phyloP scores from a whole-genome alignment of 768 basidiomycete genomes.

The Pisolithus orientalis region DNA sequence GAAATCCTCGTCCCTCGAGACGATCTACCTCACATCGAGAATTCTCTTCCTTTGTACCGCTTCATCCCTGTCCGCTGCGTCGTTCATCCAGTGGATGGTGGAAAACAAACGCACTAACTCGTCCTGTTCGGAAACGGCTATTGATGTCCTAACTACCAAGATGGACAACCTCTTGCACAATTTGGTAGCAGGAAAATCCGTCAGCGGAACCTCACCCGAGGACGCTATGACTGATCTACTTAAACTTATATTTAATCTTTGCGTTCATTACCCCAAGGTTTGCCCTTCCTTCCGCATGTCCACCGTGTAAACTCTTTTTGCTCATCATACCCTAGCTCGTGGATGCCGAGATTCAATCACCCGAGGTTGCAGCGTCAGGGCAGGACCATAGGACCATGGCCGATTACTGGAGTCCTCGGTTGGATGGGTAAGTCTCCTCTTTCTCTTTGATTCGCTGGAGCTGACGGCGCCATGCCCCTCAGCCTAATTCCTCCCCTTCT shows the following conservation, averaged over 20 bases:
- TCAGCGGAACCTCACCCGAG: slow-evolving; percentile 38
- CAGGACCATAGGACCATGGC: slow-evolving; percentile 48
- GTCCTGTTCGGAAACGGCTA: slow-evolving; percentile 34
- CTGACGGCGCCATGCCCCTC: not conserved
- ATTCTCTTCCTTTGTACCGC: slow-evolving; percentile 72
- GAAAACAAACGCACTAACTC: slow-evolving; percentile 53
- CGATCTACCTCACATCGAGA: slow-evolving; percentile 67
- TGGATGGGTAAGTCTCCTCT: slow-evolving; percentile 51
- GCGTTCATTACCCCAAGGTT: slow-evolving; percentile 78
- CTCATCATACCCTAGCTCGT: slow-evolving; percentile 21
- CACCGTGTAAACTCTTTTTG: not conserved
- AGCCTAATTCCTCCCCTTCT: slow-evolving; percentile 71
- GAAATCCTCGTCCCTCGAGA: slow-evolving; percentile 58
- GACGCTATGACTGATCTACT: slow-evolving; percentile 80
- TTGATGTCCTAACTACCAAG: slow-evolving; percentile 57
- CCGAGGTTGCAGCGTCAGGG: slow-evolving; percentile 2
- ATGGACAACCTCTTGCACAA: slow-evolving; percentile 49
- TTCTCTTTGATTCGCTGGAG: not conserved
- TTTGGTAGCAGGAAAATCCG: slow-evolving; percentile 40
- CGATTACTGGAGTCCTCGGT: slow-evolving; percentile 67
- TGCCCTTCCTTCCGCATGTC: not conserved
- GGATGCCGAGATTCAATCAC: slow-evolving; percentile 37
- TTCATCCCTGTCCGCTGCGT: slow-evolving; percentile 38
- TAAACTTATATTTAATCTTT: slow-evolving; percentile 78
- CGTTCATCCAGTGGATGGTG: slow-evolving; percentile 52